These are phyloP conservation scores for Rauvolfia tetraphylla DNA, from an alignment of 257 asterid species.

Conservation along the genomic window DNA sequence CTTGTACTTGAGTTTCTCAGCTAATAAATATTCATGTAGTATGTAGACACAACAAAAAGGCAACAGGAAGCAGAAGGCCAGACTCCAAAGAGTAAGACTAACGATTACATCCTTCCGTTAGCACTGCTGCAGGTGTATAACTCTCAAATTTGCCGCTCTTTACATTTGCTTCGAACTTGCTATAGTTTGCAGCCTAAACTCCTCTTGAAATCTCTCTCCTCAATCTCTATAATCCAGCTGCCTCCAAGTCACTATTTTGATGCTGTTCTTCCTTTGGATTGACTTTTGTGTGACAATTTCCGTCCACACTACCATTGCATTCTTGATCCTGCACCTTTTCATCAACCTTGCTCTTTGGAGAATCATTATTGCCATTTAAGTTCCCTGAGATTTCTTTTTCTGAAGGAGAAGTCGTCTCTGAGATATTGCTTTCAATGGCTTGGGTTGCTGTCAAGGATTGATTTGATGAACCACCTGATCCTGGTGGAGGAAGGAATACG, in stretches of 20 bases:
- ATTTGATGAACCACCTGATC: conserved; percentile 43
- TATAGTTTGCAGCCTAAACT: conserved; percentile 32
- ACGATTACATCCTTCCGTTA: conserved; percentile 17
- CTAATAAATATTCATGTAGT: conserved; percentile 18
- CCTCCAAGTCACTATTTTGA: conserved; percentile 20
- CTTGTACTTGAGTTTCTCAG: conserved; percentile 8
- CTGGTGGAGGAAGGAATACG: conserved; percentile 75
- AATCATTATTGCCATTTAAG: conserved; percentile 23
- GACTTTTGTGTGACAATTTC: conserved; percentile 12
- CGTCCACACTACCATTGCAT: conserved; percentile 40
- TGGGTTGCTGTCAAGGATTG: conserved; percentile 23
- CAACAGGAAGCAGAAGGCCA: conserved; percentile 30
- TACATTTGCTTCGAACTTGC: conserved; percentile 56
- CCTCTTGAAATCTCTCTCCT: conserved; percentile 15
- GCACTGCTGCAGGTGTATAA: conserved; percentile 23
- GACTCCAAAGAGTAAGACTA: conserved; percentile 14
- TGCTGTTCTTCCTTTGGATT: conserved; percentile 31
- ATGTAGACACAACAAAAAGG: conserved; percentile 32
- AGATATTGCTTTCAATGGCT: conserved; percentile 22
- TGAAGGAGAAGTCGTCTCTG: conserved; percentile 19
- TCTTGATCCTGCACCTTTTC: conserved; percentile 23
- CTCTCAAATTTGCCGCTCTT: conserved; percentile 45
- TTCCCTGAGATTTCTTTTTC: conserved; percentile 32
- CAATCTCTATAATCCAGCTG: conserved; percentile 24
- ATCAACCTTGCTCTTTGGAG: conserved; percentile 16